Evolutionary conservation across 129 eudicot species (phyloP), one percentile per base, ranked within the genome.

Genomic region (Helichrysum umbraculigerum): DNA sequence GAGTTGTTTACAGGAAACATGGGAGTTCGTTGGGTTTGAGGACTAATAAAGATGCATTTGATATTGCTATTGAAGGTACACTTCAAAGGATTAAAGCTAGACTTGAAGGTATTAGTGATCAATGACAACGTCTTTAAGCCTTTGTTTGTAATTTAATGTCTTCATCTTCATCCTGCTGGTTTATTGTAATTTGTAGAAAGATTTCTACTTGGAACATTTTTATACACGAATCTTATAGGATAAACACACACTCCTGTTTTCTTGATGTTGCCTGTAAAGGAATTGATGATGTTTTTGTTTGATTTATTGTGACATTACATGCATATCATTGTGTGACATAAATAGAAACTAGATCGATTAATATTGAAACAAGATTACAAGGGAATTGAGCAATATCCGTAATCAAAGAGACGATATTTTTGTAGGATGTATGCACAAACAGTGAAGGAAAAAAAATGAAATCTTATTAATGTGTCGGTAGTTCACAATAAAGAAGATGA

Each of bases 1-100:
- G 91, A 68, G 73, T 94, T 73, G 82, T 89, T 66, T 94, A 94
- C 73, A 87, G 97, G 65, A 94, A 85, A 72, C 99, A 94, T 78
- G 99, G 96, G 67, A 89, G 98, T 74, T 94, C 99, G 1, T 79
- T 94, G 81, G 99, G 97, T 20, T 81, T 94, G 82, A 91, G 84
- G 86, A 80, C 85, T 4, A 89, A 79, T 75, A 87, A 89, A 61
- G 98, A 94, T 86, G 96, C 97, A 28, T 89, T 94, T 75, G 98
- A 94, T 81, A 84, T 93, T 42, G 91, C 97, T 0, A 74, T 91
- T 78, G 93, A 94, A 57, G 97, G 96, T 33, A 78, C 84, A 32
- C 65, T 94, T 78, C 80, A 88, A 75, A 91, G 95, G 76, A 89
- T 91, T 56, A 85, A 79, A 76, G 62, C 84, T 56, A 89, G 89